A percentile compares a stretch with the other conserved stretches of the same genome.
phyloP scores from a whole-genome alignment of 768 basidiomycete genomes.

The Mycena pura region DNA sequence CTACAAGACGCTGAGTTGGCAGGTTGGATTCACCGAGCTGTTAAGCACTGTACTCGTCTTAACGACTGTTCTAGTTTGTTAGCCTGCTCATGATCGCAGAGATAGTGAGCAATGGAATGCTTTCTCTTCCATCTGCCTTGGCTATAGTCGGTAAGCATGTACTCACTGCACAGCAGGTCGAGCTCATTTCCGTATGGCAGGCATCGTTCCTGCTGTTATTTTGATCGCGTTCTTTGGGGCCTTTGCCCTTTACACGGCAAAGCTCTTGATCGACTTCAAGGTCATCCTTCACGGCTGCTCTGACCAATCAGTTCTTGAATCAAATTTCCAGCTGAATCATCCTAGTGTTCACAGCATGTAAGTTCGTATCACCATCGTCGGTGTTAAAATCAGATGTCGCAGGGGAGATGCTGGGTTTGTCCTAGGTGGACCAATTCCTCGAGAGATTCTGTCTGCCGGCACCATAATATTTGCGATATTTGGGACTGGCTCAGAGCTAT shows the following conservation, averaged over 20 bases:
- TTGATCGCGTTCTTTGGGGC: slow-evolving; percentile 59
- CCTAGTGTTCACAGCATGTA: slow-evolving; percentile 61
- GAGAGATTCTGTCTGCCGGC: slow-evolving; percentile 52
- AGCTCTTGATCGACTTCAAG: slow-evolving; percentile 63
- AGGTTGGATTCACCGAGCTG: slow-evolving; percentile 35
- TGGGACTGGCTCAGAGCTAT: slow-evolving; percentile 50
- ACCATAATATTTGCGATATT: slow-evolving; percentile 61
- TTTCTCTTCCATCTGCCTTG: slow-evolving; percentile 58
- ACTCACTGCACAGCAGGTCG: not conserved
- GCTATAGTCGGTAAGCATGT: slow-evolving; percentile 51
- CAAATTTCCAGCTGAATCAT: slow-evolving; percentile 46
- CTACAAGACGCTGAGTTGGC: slow-evolving; percentile 62
- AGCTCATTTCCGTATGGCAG: slow-evolving; percentile 30
- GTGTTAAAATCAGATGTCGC: not conserved
- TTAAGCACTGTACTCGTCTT: not conserved
- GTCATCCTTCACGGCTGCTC: slow-evolving; percentile 54
- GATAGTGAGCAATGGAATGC: slow-evolving; percentile 63
- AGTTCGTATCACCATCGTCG: not conserved
- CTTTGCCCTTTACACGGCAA: slow-evolving; percentile 59
- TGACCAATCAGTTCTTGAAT: slow-evolving; percentile 22
- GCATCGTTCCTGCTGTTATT: slow-evolving; percentile 58
- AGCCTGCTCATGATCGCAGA: slow-evolving; percentile 62
- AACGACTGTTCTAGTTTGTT: slow-evolving; percentile 44
- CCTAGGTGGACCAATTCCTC: slow-evolving; percentile 52
- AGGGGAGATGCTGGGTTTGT: slow-evolving; percentile 60